Evolutionary conservation across 805 yeast species (phyloP).

Genomic region (Ogataea philodendri): DNA sequence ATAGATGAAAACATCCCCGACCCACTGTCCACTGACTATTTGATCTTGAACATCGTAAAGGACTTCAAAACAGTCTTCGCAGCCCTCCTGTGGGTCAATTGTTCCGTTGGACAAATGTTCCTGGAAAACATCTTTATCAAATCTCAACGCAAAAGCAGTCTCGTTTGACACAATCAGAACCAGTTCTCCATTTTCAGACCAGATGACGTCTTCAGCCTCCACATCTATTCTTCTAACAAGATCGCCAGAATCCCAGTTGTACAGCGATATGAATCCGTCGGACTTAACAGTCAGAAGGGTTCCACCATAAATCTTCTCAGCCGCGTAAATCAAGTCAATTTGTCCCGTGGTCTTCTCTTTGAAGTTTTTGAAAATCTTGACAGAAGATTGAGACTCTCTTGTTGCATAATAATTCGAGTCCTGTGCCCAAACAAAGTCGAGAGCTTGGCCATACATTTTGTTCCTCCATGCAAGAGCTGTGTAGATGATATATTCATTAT

Average conservation of each 20-base stretch:
- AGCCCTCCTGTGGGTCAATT: constrained; percentile 80
- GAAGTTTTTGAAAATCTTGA: constrained; percentile 79
- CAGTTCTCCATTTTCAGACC: constrained; percentile 94
- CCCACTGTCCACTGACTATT: constrained; percentile 88
- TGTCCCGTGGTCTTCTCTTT: constrained; percentile 67
- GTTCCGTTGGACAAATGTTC: constrained; percentile 58
- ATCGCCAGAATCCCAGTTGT: constrained; percentile 88
- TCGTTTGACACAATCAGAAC: constrained; percentile 72
- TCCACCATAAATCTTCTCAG: constrained; percentile 85
- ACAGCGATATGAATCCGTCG: constrained; percentile 81
- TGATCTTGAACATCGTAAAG: constrained; percentile 78
- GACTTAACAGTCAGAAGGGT: constrained; percentile 82
- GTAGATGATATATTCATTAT: constrained; percentile 94
- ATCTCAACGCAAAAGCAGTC: constrained; percentile 74
- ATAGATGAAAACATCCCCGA: constrained; percentile 94
- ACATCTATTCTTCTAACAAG: constrained; percentile 89
- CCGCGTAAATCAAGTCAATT: constrained; percentile 65
- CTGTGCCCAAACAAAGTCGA: constrained; percentile 92
- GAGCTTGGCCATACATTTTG: constrained; percentile 85
- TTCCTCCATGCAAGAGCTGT: constrained; percentile 98
- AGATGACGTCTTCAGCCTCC: constrained; percentile 74
- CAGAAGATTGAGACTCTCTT: constrained; percentile 62
- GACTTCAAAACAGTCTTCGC: constrained; percentile 82
- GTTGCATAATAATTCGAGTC: constrained; percentile 87
- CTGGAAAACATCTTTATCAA: constrained; percentile 62